phyloP scores from a whole-genome alignment of 2,329 filamentous ascomycete species.

The Cryphonectria japonica region DNA sequence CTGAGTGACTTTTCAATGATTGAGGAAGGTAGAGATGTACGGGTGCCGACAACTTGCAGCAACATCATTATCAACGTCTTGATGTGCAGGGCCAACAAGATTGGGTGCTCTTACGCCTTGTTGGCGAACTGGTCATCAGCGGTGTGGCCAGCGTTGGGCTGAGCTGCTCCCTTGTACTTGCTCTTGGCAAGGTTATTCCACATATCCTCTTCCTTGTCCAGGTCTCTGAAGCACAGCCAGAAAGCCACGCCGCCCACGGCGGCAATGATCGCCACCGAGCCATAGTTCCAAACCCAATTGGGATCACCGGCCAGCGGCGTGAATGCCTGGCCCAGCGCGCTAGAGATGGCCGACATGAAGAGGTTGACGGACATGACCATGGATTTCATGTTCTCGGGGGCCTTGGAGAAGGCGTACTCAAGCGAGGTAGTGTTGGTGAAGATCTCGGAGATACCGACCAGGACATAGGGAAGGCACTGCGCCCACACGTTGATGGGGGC shows the following conservation, averaged over 20 bases:
- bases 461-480: slow-evolving; percentile 55
- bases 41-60: not conserved
- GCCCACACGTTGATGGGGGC: slow-evolving; percentile 69
- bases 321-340: slow-evolving; percentile 72
- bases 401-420: slow-evolving; percentile 79
- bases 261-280: slow-evolving; percentile 63
- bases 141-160: slow-evolving; percentile 39
- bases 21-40: not conserved
- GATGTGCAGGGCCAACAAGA: not conserved
- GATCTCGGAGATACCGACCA: slow-evolving; percentile 57
- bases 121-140: slow-evolving; percentile 13
- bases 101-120: not conserved
- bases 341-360: slow-evolving; percentile 71
- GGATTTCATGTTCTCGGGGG: slow-evolving; percentile 78
- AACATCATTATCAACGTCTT: not conserved
- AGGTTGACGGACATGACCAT: slow-evolving; percentile 73
- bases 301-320: slow-evolving; percentile 66
- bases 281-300: slow-evolving; percentile 74
- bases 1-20: not conserved
- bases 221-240: slow-evolving; percentile 68
- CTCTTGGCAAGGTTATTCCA: slow-evolving; percentile 64
- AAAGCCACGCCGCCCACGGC: slow-evolving; percentile 66
- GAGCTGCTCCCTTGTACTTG: slow-evolving; percentile 45
- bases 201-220: slow-evolving; percentile 70
- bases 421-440: slow-evolving; percentile 63